Percentiles rank a stretch among this genome's conserved stretches.
phyloP scores from a whole-genome alignment of 805 yeast species.

The Lipomyces kockii region DNA sequence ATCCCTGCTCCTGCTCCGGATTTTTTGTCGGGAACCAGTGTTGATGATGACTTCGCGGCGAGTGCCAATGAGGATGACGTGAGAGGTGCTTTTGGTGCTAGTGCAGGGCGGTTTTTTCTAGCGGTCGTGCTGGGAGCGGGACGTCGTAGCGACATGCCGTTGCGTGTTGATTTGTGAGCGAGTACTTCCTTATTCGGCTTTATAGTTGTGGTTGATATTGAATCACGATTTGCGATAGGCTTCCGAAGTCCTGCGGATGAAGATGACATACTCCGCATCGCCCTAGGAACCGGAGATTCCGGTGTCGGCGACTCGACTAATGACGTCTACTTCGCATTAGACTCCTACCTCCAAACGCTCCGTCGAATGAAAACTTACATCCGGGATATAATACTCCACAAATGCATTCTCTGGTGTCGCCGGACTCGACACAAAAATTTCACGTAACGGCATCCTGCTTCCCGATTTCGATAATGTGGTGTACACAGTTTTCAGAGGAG shows the following conservation, averaged over 20 bases:
- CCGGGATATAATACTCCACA: constrained; percentile 20
- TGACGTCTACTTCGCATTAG: constrained; percentile 1
- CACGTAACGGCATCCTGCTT: constrained; percentile 19
- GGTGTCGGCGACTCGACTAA: constrained; percentile 7
- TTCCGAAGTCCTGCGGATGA: not conserved
- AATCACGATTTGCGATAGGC: not conserved
- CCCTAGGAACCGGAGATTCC: not conserved
- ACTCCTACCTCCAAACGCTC: not conserved
- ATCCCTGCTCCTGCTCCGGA: not conserved
- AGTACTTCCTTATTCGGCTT: not conserved
- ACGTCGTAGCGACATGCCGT: not conserved
- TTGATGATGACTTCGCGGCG: not conserved
- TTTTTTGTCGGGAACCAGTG: not conserved
- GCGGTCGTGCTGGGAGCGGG: not conserved
- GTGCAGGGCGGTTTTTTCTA: not conserved
- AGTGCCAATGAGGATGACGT: not conserved
- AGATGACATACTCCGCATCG: not conserved
- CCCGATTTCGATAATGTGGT: not conserved
- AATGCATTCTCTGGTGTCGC: constrained; percentile 30
- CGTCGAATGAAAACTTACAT: constrained; percentile 8
- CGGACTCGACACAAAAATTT: constrained; percentile 31
- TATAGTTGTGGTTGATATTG: not conserved
- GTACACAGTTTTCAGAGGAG: constrained; percentile 2
- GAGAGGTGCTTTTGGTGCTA: not conserved
- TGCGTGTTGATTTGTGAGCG: not conserved